Evolutionary conservation across 352 stramenopile species (phyloP), one percentile per base, ranked within the genome.

Genomic region (Globisporangium orthogonon): DNA sequence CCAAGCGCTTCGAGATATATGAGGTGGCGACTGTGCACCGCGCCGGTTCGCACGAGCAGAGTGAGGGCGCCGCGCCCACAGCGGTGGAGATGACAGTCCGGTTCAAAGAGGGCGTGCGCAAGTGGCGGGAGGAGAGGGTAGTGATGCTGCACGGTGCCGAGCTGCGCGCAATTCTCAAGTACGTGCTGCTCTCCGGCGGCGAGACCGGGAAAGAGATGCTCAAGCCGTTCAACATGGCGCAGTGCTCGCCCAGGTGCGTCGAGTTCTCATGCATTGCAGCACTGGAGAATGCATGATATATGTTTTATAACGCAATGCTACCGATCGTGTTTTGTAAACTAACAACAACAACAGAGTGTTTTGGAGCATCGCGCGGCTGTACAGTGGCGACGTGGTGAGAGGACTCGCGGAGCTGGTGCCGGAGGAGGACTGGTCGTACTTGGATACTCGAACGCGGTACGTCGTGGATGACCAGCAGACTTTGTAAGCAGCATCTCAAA

Each of bases 211-310:
- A 69, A 18, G 86, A 95, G 56, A 94, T 94, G 86, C 78, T 95
- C 54, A 95, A 95, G 68, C 83, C 83, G 7, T 95, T 95, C 57
- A 95, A 95, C 60, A 95, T 95, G 86, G 86, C 86, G 1, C 83
- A 95, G 56, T 70, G 73, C 4, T 95, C 86, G 2, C 82, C 83
- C 6, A 71, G 86, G 78, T 86, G 52, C 18, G 65, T 23, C 23
- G 23, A 23, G 23, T 23, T 23, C 23, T 23, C 23, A 23, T 23
- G 23, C 23, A 23, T 23, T 23, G 23, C 23, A 23, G 23, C 23
- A 23, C 23, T 23, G 23, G 23, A 23, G 23, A 23, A 23, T 23
- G 23, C 23, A 1, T 23, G 23, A 11, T 40, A 11, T 11, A 4
- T 14, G 35, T 15, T 11, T 7, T 14, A 7, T 40, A 40, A 40